phyloP scores from a whole-genome alignment of 345 rosid genomes.

The Eucalyptus regnans region DNA sequence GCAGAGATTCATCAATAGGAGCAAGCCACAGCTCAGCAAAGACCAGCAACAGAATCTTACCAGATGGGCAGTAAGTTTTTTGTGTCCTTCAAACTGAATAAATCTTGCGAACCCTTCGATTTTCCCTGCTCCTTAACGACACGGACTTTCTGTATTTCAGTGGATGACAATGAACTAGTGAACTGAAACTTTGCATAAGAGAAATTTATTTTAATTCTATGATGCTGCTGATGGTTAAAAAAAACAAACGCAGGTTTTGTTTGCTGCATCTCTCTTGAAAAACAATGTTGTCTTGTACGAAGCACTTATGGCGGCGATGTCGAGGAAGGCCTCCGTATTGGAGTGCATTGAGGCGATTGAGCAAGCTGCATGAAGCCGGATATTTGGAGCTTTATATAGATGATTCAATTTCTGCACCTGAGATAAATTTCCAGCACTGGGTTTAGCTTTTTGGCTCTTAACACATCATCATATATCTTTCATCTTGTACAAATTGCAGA shows the following conservation, averaged over 20 bases:
- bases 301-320: slow-evolving; percentile 69
- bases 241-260: slow-evolving; percentile 44
- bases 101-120: background rate
- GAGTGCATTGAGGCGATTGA: slow-evolving; percentile 81
- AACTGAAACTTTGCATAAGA: background rate
- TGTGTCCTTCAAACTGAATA: background rate
- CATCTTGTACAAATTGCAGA: background rate
- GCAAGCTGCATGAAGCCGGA: slow-evolving; percentile 16
- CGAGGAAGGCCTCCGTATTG: slow-evolving; percentile 57
- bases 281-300: slow-evolving; percentile 63
- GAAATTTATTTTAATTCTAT: background rate
- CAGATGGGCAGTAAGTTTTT: slow-evolving; percentile 82
- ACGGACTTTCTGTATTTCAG: background rate
- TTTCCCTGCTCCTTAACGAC: background rate
- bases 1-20: slow-evolving; percentile 85
- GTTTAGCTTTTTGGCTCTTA: background rate
- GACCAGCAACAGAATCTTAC: slow-evolving; percentile 93
- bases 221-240: background rate
- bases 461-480: background rate
- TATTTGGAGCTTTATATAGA: background rate
- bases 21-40: slow-evolving; percentile 69
- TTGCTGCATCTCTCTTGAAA: slow-evolving; percentile 71
- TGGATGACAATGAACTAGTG: background rate
- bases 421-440: background rate
- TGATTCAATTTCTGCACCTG: background rate